Conservation (phyloP, 2,329 filamentous ascomycete species). For the Penicillium sp. region DNA sequence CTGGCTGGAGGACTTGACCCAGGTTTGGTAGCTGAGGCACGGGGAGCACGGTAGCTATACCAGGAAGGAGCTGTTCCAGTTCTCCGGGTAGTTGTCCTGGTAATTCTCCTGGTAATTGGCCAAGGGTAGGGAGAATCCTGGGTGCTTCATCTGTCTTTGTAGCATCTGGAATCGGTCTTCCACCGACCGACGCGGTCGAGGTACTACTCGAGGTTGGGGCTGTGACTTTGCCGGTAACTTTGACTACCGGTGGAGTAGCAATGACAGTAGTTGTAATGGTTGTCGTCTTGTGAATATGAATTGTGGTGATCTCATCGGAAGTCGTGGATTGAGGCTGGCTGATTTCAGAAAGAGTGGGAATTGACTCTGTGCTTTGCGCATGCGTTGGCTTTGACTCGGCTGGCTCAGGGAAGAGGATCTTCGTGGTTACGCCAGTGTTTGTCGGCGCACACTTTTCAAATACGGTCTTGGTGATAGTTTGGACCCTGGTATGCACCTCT, state of each 20-base stretch:
- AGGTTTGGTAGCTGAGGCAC: background rate
- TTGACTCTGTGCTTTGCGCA: conserved; percentile 40
- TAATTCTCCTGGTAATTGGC: background rate
- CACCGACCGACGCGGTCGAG: background rate
- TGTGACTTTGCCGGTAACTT: background rate
- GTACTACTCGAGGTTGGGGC: background rate
- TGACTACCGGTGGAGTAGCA: conserved; percentile 10
- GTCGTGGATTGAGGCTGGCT: background rate
- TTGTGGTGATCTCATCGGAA: conserved; percentile 9
- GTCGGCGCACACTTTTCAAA: conserved; percentile 16
- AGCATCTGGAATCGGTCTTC: background rate
- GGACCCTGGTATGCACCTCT: conserved; percentile 14
- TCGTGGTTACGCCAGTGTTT: conserved; percentile 5
- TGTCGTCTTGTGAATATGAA: conserved; percentile 11
- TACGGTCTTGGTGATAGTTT: conserved; percentile 21
- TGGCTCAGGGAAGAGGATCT: background rate
- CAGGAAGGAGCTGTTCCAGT: background rate
- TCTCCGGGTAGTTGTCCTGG: conserved; percentile 9
- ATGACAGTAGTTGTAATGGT: conserved; percentile 9
- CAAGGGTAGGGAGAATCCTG: background rate
- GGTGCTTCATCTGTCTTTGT: background rate
- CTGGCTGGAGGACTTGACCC: conserved; percentile 5
- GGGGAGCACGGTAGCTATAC: conserved; percentile 6
- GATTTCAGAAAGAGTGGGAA: background rate
- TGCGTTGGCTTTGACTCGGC: conserved; percentile 63